Base-by-base conservation (phyloP, 2,329 filamentous ascomycete genomes). In the Sporothrix dimorphospora region DNA sequence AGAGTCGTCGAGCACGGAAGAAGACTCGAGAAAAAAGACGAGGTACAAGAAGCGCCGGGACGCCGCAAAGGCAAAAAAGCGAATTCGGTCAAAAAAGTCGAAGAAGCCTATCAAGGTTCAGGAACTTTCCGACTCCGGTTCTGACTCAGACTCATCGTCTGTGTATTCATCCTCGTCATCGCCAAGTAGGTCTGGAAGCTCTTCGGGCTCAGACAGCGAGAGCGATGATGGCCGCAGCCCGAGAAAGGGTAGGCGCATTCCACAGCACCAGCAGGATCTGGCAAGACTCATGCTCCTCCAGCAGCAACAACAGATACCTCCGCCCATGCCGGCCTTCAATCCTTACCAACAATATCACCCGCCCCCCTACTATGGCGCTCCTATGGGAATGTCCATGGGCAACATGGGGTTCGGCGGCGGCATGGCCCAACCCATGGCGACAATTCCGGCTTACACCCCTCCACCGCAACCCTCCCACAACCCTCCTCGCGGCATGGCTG, bases 41-140 rank as follows among this genome's bases (percentile, higher is more conserved):
- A 75, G 75, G 7, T 67, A 74, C 34, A 81, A 79, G 75, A 81
- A 79, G 70, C 79, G 78, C 1, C 76, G 76, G 30, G 77, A 78
- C 19, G n/a, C 72, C 6, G 76, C 76, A 12, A 80, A 79, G 63
- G 27, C 74, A 42, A 81, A 78, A 73, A 79, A 78, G 70, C 79
- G 78, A 57, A 34, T 67, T 34, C 73, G 74, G 21, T 14, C 75
- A 1, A 79, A 76, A 71, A 78, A 78, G 70, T 71, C 72, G 0
- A 80, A 78, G 70, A 81, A 79, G 74, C 57, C 69, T 0, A 8
- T 67, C 59, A 79, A 78, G 67, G 30, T 69, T 2, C 71, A 74
- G 40, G 71, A 65, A 7, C 49, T 73, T 0, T 76, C 77, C 11
- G 74, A 70, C 3, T 77, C 74, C 2, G 69, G 21, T 2, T 72